Conservation (phyloP, 2,329 filamentous ascomycete species). For the Coniochaeta sp. region DNA sequence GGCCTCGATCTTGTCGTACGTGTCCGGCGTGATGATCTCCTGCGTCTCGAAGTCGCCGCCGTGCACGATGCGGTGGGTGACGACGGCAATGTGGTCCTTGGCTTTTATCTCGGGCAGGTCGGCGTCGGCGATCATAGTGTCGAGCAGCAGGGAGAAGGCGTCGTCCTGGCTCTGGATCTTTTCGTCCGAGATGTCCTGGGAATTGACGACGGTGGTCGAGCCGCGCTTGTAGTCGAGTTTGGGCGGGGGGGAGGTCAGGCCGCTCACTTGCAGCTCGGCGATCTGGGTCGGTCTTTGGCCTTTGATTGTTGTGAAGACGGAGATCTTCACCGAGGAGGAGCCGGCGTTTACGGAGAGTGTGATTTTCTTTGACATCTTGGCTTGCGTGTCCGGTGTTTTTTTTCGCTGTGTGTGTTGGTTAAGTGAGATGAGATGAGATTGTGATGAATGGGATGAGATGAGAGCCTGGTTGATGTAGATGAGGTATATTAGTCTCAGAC, state of each 20-base stretch:
- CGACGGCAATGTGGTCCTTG: slow-evolving; percentile 63
- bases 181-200: slow-evolving; percentile 46
- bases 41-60: slow-evolving; percentile 67
- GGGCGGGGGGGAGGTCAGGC: slow-evolving; percentile 71
- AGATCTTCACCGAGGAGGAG: slow-evolving; percentile 84
- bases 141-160: slow-evolving; percentile 68
- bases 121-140: slow-evolving; percentile 59
- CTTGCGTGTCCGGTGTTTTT: too few species aligned
- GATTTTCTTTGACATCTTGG: slow-evolving; percentile 44
- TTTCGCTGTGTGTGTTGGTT: too few species aligned
- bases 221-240: slow-evolving; percentile 61
- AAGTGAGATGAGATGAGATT: background rate
- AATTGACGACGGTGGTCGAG: slow-evolving; percentile 42
- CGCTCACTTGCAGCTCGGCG: slow-evolving; percentile 66
- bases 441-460: background rate
- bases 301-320: slow-evolving; percentile 59
- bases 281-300: slow-evolving; percentile 50
- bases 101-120: slow-evolving; percentile 55
- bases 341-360: slow-evolving; percentile 86
- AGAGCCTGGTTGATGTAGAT: too few species aligned
- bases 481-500: too few species aligned
- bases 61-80: slow-evolving; percentile 82
- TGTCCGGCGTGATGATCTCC: slow-evolving; percentile 63
- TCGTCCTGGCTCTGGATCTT: slow-evolving; percentile 57
- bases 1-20: slow-evolving; percentile 65